Evolutionary conservation across 2,329 filamentous ascomycete genomes (phyloP), one percentile per base, ranked within the genome.

Genomic region (Curvularia sp.): DNA sequence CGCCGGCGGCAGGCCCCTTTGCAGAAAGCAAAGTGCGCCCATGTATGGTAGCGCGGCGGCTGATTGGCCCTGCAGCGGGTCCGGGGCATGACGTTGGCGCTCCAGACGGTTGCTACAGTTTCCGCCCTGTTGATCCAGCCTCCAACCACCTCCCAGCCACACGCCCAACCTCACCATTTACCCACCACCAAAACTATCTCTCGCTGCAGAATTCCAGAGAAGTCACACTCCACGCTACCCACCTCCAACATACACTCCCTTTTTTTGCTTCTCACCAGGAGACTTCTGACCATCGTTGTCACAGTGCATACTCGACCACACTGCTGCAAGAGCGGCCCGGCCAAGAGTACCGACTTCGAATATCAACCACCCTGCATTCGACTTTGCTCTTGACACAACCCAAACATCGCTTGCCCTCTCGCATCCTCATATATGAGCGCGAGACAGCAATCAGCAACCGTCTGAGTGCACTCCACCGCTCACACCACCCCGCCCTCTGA

Each of bases 401-500:
- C 56, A 60, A 65, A 12, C 60, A 57, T 64, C 64, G 63, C 68
- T 62, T 67, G 64, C 64, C 54, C 60, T 59, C 54, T 60, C 54
- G 55, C 52, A 49, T 53, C 57, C 61, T 65, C 59, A 62, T 63
- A 62, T 63, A 45, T 57, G 57, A 53, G 53, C 55, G 46, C 53
- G 57, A 63, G 45, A 58, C 52, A 50, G 46, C 47, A 55, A 56
- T 36, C 61, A 55, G 55, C 65, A 49, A 18, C 49, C 45, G 61
- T 57, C 67, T 68, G 73, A 71, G 63, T 73, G 74, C 73, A 74
- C 72, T 71, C 68, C 69, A 49, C 63, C 69, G 61, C 63, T 65
- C 56, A 50, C 53, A 59, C 57, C 61, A 65, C 75, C 75, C 76
- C 72, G 76, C 76, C 77, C 77, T 74, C 68, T 71, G 74, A 70